Base-by-base conservation (phyloP, 176 grass and related monocot species). In the Carex parvula region DNA sequence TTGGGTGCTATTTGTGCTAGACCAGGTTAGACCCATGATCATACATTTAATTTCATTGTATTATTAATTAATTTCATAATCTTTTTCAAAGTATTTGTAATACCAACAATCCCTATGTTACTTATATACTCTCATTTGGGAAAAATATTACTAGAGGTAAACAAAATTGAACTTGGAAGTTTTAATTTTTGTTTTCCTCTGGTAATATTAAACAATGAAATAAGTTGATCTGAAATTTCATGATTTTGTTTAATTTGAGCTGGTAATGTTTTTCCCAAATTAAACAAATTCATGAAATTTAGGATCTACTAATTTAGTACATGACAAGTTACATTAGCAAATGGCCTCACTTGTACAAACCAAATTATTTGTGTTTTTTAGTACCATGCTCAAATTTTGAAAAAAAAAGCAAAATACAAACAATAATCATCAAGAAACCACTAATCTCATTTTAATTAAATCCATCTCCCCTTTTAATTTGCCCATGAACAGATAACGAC, bases 1-100 rank as follows among this genome's bases (percentile, higher is more conserved):
- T 5, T 95, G 96, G 96, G 20, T 87, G 0, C 71, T 95, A 2
- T 88, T 95, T 74, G 8, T 95, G 66, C 15, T 92, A 29, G 96
- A 99, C 32, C 96, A 99, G 96, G 95, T 94, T 80, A 85, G 37
- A 7, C 32, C 13, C 20, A 33, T 32, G 7, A 78, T 57, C 14
- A 55, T 55, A 56, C 14, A 56, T 55, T 77, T 15, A 55, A 77
- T 55, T 56, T 55, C 1, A 56, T 17, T 77, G 22, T 73, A 1
- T 69, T 50, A 1, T 69, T 20, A 8, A 70, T 77, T 78, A n/a
- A 78, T 35, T 6, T 57, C 42, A 50, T 44, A n/a, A 11, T 42
- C 17, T 29, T 33, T 8, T 55, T 77, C 14, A 33, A 24, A 57
- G 3, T 6, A 57, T 15, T 2, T 56, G 22, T 33, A 32, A 33